These are phyloP conservation scores for Pyracantha coccinea DNA, from an alignment of 331 rosid genomes.

Conservation along the genomic window DNA sequence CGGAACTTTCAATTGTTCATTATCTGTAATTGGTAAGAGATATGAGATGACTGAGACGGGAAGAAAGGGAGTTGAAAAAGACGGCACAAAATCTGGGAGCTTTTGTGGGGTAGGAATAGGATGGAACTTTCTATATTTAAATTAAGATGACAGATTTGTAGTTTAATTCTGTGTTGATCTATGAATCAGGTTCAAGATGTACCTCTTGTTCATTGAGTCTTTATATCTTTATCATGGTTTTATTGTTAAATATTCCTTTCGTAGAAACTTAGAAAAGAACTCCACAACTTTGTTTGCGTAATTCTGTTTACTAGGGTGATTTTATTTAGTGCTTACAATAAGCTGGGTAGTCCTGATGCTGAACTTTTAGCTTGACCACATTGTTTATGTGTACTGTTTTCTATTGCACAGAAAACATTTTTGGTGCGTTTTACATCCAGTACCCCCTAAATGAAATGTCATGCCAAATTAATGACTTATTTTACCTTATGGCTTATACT, in stretches of 20 bases:
- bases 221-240: background rate
- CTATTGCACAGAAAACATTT: background rate
- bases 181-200: background rate
- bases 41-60: no score
- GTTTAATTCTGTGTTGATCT: background rate
- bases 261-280: background rate
- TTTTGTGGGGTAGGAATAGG: background rate
- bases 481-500: slow-evolving; percentile 11
- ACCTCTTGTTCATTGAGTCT: background rate
- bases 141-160: background rate
- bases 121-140: background rate
- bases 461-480: slow-evolving; percentile 4
- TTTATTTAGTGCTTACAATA: background rate
- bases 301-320: background rate
- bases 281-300: background rate
- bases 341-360: background rate
- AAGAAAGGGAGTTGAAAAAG: no score
- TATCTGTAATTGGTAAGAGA: no score
- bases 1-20: no score
- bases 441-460: background rate
- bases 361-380: background rate
- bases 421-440: background rate
- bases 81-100: background rate
- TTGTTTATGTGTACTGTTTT: background rate
- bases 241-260: background rate